phyloP scores from a whole-genome alignment of 148 eudicot genomes.

The Rhododendron simsii region DNA sequence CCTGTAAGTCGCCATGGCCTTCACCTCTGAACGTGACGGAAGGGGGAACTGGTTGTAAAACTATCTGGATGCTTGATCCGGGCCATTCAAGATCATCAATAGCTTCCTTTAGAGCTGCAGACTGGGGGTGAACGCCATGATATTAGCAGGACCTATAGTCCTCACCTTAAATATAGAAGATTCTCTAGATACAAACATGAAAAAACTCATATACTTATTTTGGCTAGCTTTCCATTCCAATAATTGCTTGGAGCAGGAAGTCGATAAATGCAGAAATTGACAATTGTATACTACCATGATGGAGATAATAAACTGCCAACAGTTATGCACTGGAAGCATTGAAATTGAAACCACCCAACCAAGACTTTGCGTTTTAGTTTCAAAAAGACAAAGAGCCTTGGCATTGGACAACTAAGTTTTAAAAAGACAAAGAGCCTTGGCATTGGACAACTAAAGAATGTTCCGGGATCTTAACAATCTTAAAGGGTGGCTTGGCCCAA shows the following conservation, averaged over 20 bases:
- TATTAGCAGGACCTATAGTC: conserved; percentile 1
- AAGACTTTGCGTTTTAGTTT: background rate
- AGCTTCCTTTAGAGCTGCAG: conserved; percentile 95
- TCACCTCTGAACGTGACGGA: conserved; percentile 84
- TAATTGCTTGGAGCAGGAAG: background rate
- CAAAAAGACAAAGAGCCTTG: background rate
- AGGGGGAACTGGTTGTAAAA: conserved; percentile 74
- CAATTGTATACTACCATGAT: background rate
- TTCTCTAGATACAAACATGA: background rate
- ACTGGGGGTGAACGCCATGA: conserved; percentile 32
- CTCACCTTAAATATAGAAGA: background rate
- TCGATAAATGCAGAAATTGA: background rate
- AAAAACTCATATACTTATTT: background rate
- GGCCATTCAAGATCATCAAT: conserved; percentile 99
- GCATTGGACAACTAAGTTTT: background rate
- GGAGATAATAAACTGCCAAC: background rate
- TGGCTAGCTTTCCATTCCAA: background rate
- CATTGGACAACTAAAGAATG: background rate
- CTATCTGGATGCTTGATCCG: conserved; percentile 79
- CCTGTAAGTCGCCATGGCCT: conserved; percentile 99
- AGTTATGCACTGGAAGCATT: background rate
- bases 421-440: background rate
- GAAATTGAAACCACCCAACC: background rate
- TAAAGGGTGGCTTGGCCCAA: background rate
- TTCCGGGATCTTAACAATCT: background rate